Evolutionary conservation across 1,284 basidiomycete genomes (phyloP).

Genomic region (Melanopsichium pennsylvanicum): DNA sequence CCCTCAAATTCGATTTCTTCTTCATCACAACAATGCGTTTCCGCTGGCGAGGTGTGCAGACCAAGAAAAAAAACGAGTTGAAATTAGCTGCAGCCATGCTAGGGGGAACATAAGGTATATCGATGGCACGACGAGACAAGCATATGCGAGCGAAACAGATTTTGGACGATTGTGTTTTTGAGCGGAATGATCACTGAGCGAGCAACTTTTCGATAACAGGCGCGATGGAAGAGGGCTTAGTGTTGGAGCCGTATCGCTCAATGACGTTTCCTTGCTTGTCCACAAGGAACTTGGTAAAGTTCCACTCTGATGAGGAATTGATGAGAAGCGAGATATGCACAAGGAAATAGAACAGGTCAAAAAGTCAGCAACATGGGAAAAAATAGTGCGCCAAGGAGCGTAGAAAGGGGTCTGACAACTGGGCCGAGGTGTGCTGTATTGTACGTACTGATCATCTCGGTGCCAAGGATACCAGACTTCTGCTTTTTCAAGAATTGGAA

Average conservation of each 20-base stretch:
- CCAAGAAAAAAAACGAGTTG: slow-evolving; percentile 5
- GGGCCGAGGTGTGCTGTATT: too few species aligned
- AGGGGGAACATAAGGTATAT: too few species aligned
- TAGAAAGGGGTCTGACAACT: background rate
- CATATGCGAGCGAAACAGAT: background rate
- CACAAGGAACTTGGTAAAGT: slow-evolving; percentile 69
- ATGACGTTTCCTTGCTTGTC: slow-evolving; percentile 74
- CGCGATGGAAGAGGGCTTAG: slow-evolving; percentile 76
- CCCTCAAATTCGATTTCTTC: too few species aligned
- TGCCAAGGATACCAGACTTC: slow-evolving; percentile 77
- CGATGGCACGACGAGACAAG: slow-evolving; percentile 4
- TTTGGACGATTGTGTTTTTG: background rate
- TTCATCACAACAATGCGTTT: too few species aligned
- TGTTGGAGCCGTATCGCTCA: slow-evolving; percentile 81
- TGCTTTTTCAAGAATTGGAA: slow-evolving; percentile 85
- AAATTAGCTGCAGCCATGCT: too few species aligned
- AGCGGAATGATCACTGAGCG: too few species aligned
- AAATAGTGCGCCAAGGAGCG: background rate
- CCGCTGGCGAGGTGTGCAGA: too few species aligned
- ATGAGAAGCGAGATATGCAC: too few species aligned
- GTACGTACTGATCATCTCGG: slow-evolving; percentile 73
- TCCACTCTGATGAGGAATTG: slow-evolving; percentile 67
- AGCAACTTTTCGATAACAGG: slow-evolving; percentile 72
- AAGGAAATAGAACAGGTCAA: background rate
- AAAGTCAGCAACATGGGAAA: background rate